A percentile compares a stretch with the other conserved stretches of the same genome.
Conservation (phyloP, 345 rosid species). For the Sisymbrium altissimum region DNA sequence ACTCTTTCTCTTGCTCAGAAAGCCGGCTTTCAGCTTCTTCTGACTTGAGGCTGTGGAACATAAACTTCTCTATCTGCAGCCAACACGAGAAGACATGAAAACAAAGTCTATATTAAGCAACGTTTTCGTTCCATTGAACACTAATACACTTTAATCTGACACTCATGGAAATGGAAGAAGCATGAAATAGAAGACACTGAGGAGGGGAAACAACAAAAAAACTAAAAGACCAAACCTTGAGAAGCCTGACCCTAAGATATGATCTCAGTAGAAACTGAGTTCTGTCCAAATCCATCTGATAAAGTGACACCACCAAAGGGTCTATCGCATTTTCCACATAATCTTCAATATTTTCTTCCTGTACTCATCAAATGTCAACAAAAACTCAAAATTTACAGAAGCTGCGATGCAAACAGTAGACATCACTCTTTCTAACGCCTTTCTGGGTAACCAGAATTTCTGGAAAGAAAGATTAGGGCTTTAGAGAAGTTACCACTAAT, state of each 20-base stretch:
- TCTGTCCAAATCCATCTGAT: slow-evolving; percentile 86
- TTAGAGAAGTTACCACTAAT: slow-evolving; percentile 37
- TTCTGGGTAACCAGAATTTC: no score
- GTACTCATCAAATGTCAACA: background rate
- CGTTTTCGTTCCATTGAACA: background rate
- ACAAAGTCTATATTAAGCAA: background rate
- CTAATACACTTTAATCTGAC: background rate
- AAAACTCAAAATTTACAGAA: background rate
- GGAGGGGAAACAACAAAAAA: background rate
- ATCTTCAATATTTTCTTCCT: slow-evolving; percentile 33
- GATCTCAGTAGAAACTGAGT: slow-evolving; percentile 82
- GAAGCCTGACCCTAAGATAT: slow-evolving; percentile 79
- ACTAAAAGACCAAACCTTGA: slow-evolving; percentile 47
- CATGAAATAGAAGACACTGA: background rate
- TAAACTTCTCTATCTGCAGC: slow-evolving; percentile 71
- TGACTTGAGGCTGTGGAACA: slow-evolving; percentile 56
- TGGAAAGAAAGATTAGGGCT: background rate
- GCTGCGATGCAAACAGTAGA: background rate
- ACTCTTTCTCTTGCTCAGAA: slow-evolving; percentile 57
- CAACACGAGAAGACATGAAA: background rate
- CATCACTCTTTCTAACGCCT: no score
- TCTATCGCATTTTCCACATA: slow-evolving; percentile 35
- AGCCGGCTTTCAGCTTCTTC: slow-evolving; percentile 51
- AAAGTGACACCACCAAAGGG: slow-evolving; percentile 71
- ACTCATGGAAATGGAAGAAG: background rate